phyloP scores from a whole-genome alignment of 305 asterid genomes.

The Fraxinus albicans region DNA sequence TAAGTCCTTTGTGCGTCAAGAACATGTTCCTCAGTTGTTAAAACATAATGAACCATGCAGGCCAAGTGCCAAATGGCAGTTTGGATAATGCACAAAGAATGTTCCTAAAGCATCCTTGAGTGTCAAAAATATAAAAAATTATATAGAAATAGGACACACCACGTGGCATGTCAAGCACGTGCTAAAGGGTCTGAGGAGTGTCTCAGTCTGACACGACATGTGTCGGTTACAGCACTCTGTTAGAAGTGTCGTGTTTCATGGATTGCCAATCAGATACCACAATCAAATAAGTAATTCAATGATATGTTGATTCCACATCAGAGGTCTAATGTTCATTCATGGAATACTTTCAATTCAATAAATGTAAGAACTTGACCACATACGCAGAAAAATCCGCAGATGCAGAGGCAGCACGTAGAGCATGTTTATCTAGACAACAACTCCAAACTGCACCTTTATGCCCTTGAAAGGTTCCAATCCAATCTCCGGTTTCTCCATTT shows the following conservation, averaged over 20 bases:
- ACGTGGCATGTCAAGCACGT: background rate
- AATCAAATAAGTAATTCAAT: background rate
- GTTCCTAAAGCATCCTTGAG: background rate
- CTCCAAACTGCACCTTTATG: slow-evolving; percentile 99
- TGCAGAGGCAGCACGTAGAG: slow-evolving; percentile 88
- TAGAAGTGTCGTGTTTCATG: background rate
- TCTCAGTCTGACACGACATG: background rate
- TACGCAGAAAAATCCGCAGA: slow-evolving; percentile 98
- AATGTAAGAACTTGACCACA: slow-evolving; percentile 22
- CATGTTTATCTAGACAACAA: slow-evolving; percentile 82
- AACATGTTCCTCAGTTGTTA: background rate
- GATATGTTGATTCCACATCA: background rate
- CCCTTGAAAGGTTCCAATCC: slow-evolving; percentile 98
- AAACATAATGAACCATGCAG: background rate
- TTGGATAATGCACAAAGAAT: background rate
- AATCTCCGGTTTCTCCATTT: slow-evolving; percentile 97
- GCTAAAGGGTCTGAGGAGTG: background rate
- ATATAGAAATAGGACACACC: background rate
- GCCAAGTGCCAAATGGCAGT: background rate
- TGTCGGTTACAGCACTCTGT: background rate
- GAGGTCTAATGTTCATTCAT: background rate
- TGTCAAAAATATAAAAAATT: background rate
- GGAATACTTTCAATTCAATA: slow-evolving; percentile 54
- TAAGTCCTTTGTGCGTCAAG: background rate
- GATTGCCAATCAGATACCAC: background rate